These are phyloP conservation scores for Aureobasidium sp. DNA, from an alignment of 2,329 filamentous ascomycete genomes.

Conservation along the genomic window DNA sequence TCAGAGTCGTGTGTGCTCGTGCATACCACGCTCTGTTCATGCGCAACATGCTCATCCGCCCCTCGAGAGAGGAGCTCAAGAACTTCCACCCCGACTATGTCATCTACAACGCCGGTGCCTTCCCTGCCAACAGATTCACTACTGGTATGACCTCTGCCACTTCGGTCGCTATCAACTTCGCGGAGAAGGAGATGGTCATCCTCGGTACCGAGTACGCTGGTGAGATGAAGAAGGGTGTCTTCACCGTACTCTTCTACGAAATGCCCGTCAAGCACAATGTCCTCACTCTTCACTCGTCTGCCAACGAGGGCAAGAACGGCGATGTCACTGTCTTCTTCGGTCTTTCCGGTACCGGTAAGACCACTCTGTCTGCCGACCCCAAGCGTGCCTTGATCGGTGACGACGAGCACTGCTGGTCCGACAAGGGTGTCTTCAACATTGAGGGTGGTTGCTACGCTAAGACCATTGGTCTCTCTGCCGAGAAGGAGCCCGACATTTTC, in stretches of 20 bases:
- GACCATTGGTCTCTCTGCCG: slow-evolving; percentile 90
- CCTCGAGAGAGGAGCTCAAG: slow-evolving; percentile 82
- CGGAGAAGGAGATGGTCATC: slow-evolving; percentile 99
- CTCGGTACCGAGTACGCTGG: slow-evolving; percentile 97
- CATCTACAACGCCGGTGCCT: slow-evolving; percentile 98
- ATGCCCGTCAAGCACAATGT: slow-evolving; percentile 99
- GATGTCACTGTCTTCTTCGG: slow-evolving; percentile 99
- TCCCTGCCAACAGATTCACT: slow-evolving; percentile 97
- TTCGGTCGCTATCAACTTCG: slow-evolving; percentile 97
- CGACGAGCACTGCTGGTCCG: slow-evolving; percentile 99
- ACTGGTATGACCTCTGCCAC: slow-evolving; percentile 98
- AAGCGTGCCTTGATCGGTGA: slow-evolving; percentile 96
- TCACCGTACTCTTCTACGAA: slow-evolving; percentile 99
- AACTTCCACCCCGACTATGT: slow-evolving; percentile 99
- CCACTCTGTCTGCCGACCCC: slow-evolving; percentile 91
- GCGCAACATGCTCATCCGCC: slow-evolving; percentile 99
- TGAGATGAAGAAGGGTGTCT: slow-evolving; percentile 94
- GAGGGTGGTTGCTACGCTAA: slow-evolving; percentile 99
- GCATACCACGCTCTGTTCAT: slow-evolving; percentile 99
- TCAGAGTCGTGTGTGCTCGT: slow-evolving; percentile 95
- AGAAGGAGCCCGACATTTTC: slow-evolving; percentile 99
- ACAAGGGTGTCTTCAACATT: slow-evolving; percentile 97
- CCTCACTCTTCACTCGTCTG: slow-evolving; percentile 94
- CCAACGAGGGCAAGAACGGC: slow-evolving; percentile 89
- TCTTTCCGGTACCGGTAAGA: slow-evolving; percentile 97